A percentile compares a stretch with the other conserved stretches of the same genome.
phyloP scores from a whole-genome alignment of 2,329 filamentous ascomycete species.

The Ascocoryne sarcoides region DNA sequence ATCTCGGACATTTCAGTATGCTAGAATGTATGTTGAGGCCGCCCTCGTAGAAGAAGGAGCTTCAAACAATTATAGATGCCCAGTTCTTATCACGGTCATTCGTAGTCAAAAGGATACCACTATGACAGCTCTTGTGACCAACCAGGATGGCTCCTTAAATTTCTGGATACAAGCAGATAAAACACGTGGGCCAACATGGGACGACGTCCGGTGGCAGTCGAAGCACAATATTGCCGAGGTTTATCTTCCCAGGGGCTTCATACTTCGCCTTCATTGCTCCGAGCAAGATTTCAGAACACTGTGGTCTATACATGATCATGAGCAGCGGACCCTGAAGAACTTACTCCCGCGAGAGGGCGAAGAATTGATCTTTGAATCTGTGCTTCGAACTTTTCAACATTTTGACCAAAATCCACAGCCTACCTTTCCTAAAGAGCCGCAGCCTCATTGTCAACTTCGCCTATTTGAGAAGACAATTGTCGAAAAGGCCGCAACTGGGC shows the following conservation, averaged over 20 bases:
- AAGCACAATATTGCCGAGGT: conserved; percentile 58
- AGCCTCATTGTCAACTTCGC: conserved; percentile 61
- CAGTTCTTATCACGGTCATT: conserved; percentile 68
- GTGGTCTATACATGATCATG: conserved; percentile 81
- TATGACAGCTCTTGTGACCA: conserved; percentile 65
- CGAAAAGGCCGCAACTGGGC: conserved; percentile 63
- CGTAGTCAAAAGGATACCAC: conserved; percentile 61
- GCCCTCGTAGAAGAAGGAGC: conserved; percentile 66
- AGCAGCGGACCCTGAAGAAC: conserved; percentile 63
- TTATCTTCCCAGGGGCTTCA: conserved; percentile 66
- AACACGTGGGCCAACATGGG: conserved; percentile 64
- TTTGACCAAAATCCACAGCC: conserved; percentile 64
- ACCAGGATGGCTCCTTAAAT: conserved; percentile 70
- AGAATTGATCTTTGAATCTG: conserved; percentile 57
- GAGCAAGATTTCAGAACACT: conserved; percentile 72
- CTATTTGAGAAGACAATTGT: conserved; percentile 65
- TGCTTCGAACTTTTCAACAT: conserved; percentile 69
- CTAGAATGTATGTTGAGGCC: conserved; percentile 65
- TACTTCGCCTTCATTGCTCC: conserved; percentile 59
- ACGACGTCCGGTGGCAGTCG: conserved; percentile 71
- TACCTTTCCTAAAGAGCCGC: conserved; percentile 66
- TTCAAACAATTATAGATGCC: conserved; percentile 58
- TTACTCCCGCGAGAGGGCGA: conserved; percentile 64
- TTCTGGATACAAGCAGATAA: conserved; percentile 63
- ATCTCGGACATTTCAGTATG: conserved; percentile 65